Conservation (phyloP, 495 filamentous ascomycete genomes). For the Aspergillus diversus region DNA sequence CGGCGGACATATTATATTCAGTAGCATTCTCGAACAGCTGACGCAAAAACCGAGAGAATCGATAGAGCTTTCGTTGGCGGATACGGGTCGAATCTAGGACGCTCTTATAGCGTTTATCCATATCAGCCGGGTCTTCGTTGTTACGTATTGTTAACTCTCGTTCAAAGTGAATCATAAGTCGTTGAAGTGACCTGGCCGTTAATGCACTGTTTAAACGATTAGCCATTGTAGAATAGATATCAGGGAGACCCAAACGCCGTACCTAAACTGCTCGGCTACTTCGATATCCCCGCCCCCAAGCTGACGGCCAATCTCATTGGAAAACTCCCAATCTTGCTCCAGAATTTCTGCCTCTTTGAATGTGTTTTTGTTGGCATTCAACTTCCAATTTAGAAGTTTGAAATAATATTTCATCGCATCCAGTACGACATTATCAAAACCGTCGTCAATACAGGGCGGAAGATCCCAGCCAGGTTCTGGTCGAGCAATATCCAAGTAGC, state of each 20-base stretch:
- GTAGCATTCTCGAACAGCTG: constrained; percentile 95
- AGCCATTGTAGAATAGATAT: constrained; percentile 20
- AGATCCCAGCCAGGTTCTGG: constrained; percentile 94
- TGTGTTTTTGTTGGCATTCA: constrained; percentile 96
- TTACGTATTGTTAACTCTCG: constrained; percentile 80
- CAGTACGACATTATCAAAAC: constrained; percentile 92
- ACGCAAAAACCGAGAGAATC: constrained; percentile 84
- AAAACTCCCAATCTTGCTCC: constrained; percentile 96
- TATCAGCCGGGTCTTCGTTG: constrained; percentile 81
- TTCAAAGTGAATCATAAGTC: constrained; percentile 88
- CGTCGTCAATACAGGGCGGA: constrained; percentile 94
- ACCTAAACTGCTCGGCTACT: constrained; percentile 98
- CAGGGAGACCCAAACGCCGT: constrained; percentile 16
- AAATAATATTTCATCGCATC: constrained; percentile 98
- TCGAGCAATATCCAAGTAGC: constrained; percentile 79
- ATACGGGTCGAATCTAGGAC: constrained; percentile 94
- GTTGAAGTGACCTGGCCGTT: constrained; percentile 85
- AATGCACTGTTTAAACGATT: constrained; percentile 60
- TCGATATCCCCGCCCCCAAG: constrained; percentile 92
- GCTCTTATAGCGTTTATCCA: constrained; percentile 96
- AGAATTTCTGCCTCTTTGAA: constrained; percentile 98
- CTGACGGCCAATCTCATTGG: constrained; percentile 85
- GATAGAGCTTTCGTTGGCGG: constrained; percentile 83
- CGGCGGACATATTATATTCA: constrained; percentile 78
- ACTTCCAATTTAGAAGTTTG: constrained; percentile 94